Evolutionary conservation across 352 stramenopile species (phyloP).

Genomic region (Blastocystis sp.): DNA sequence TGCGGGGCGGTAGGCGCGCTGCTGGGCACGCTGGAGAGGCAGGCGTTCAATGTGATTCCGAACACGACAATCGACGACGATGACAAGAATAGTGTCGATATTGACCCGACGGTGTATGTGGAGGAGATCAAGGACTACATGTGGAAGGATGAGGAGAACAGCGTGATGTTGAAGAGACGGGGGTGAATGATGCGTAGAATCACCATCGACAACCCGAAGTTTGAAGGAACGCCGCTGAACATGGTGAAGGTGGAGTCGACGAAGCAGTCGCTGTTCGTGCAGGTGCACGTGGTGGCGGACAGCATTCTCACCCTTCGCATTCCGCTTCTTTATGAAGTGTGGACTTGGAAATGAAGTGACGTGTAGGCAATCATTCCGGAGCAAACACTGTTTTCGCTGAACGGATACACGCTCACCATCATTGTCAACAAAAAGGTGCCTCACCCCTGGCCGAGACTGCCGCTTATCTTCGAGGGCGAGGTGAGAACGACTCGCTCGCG

Average conservation of each 20-base stretch:
- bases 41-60: constrained; percentile 65
- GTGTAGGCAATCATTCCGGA: constrained; percentile 49
- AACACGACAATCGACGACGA: constrained; percentile 65
- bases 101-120: constrained; percentile 50
- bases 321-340: constrained; percentile 53
- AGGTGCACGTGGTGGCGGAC: constrained; percentile 59
- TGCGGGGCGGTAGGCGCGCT: constrained; percentile 94
- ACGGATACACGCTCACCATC: not conserved
- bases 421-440: constrained; percentile 19
- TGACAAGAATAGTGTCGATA: constrained; percentile 64
- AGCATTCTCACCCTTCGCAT: constrained; percentile 45
- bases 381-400: constrained; percentile 31
- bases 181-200: constrained; percentile 2
- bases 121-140: constrained; percentile 59
- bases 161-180: not conserved
- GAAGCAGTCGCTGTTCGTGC: constrained; percentile 48
- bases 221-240: not conserved
- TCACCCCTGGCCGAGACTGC: constrained; percentile 44
- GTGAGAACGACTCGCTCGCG: constrained; percentile 34
- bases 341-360: not conserved
- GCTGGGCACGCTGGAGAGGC: constrained; percentile 74
- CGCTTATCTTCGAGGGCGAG: constrained; percentile 49
- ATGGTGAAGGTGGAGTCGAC: constrained; percentile 38
- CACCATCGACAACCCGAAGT: constrained; percentile 14
- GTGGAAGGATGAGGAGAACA: constrained; percentile 24